These are phyloP conservation scores for Seiridium unicorne DNA, from an alignment of 2,329 filamentous ascomycete species.

Conservation along the genomic window DNA sequence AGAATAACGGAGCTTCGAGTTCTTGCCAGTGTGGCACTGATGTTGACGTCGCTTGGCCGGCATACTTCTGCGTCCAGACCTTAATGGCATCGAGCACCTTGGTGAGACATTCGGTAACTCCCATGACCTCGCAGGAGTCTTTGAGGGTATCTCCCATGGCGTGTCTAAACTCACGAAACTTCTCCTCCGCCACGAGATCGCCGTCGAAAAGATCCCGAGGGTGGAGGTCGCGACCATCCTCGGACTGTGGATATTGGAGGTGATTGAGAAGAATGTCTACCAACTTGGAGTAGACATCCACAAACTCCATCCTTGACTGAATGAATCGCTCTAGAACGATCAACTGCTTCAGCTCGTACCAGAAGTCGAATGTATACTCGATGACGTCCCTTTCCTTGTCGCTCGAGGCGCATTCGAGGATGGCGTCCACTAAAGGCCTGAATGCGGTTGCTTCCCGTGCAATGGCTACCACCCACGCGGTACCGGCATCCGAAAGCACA, in stretches of 20 bases:
- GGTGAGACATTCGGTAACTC: conserved; percentile 82
- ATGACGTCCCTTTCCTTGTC: conserved; percentile 91
- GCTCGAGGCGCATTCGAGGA: conserved; percentile 86
- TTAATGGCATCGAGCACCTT: conserved; percentile 89
- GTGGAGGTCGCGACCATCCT: conserved; percentile 63
- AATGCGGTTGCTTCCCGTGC: conserved; percentile 82
- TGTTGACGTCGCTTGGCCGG: conserved; percentile 67
- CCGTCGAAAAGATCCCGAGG: conserved; percentile 83
- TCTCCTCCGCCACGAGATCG: conserved; percentile 92
- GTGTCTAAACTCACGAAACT: conserved; percentile 94
- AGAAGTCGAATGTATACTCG: conserved; percentile 92
- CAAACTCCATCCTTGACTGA: conserved; percentile 71
- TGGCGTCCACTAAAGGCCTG: conserved; percentile 78
- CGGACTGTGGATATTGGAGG: conserved; percentile 79
- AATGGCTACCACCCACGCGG: conserved; percentile 91
- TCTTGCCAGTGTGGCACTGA: conserved; percentile 94
- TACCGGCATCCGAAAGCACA: conserved; percentile 88
- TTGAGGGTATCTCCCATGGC: conserved; percentile 98
- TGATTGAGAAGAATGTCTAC: conserved; percentile 93
- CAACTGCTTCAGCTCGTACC: conserved; percentile 98
- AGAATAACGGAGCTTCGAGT: conserved; percentile 91
- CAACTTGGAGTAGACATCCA: conserved; percentile 82
- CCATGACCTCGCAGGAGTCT: conserved; percentile 94
- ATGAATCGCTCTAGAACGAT: conserved; percentile 88
- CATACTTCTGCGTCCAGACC: conserved; percentile 82